Percentiles rank a stretch among this genome's conserved stretches.
Evolutionary conservation across 1,284 basidiomycete species (phyloP).

Genomic region (Austroboletus rostrupii): DNA sequence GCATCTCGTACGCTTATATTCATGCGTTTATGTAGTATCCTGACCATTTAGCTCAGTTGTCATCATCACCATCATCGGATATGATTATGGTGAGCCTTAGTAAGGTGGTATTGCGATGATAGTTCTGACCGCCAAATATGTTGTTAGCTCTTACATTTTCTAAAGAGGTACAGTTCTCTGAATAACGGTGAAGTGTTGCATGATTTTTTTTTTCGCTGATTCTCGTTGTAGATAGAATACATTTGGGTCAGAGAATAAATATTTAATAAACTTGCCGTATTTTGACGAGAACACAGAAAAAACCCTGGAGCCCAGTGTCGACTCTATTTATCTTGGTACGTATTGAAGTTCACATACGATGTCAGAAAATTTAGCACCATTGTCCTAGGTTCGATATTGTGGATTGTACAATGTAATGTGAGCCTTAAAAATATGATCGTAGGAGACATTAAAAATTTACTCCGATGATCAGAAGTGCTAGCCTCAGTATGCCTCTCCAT

Average conservation of each 20-base stretch:
- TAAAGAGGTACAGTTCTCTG: neutral
- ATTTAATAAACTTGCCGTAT: no score
- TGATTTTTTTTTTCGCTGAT: neutral
- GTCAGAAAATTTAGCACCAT: neutral
- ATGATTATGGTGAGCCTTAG: neutral
- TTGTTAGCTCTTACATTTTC: neutral
- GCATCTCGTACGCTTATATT: no score
- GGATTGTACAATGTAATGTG: neutral
- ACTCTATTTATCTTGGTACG: slow-evolving; percentile 5
- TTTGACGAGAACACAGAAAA: neutral
- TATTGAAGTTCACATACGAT: neutral
- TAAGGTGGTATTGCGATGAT: neutral
- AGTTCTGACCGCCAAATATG: neutral
- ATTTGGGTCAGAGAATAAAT: neutral
- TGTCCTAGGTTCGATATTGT: neutral
- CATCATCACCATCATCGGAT: neutral
- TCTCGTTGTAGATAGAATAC: neutral
- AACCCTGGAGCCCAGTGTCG: slow-evolving; percentile 3
- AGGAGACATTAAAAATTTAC: no score
- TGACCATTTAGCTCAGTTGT: neutral
- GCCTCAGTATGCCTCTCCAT: no score
- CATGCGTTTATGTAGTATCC: no score
- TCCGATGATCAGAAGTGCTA: no score
- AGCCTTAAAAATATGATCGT: neutral
- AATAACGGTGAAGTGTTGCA: neutral